phyloP scores from a whole-genome alignment of 2,329 filamentous ascomycete species.

The Arthrobotrys iridis region DNA sequence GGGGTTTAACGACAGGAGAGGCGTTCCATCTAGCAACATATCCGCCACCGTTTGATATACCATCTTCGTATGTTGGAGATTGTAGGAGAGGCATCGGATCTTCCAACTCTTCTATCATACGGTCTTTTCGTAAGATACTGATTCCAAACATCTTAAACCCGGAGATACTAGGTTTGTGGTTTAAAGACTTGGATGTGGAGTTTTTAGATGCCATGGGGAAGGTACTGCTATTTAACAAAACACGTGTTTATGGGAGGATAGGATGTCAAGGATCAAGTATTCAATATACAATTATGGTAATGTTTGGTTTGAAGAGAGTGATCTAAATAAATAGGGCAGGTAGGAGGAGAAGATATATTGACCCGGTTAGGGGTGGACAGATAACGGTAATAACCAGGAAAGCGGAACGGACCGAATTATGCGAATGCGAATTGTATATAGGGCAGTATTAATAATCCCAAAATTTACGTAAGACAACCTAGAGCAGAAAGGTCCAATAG shows the following conservation, averaged over 20 bases:
- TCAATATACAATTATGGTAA: background rate
- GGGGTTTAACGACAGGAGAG: constrained; percentile 44
- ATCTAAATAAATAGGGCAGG: background rate
- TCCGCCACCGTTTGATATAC: background rate
- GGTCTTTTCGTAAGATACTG: constrained; percentile 31
- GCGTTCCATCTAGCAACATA: constrained; percentile 40
- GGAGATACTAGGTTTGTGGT: background rate
- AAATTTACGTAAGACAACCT: background rate
- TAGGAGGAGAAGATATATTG: background rate
- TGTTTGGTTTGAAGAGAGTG: background rate
- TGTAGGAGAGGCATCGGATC: background rate
- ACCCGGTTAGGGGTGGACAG: constrained; percentile 8
- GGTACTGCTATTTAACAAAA: constrained; percentile 1
- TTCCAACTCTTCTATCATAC: background rate
- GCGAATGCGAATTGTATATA: background rate
- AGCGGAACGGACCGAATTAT: constrained; percentile 31
- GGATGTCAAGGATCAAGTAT: background rate
- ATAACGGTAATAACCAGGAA: constrained; percentile 3
- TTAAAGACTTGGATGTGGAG: background rate
- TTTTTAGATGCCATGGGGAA: constrained; percentile 19
- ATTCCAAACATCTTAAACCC: constrained; percentile 49
- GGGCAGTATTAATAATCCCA: background rate
- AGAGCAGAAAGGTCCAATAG: background rate
- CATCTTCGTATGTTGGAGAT: background rate
- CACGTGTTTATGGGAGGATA: background rate